phyloP scores from a whole-genome alignment of 768 basidiomycete genomes.

The Glaciozyma martinii region DNA sequence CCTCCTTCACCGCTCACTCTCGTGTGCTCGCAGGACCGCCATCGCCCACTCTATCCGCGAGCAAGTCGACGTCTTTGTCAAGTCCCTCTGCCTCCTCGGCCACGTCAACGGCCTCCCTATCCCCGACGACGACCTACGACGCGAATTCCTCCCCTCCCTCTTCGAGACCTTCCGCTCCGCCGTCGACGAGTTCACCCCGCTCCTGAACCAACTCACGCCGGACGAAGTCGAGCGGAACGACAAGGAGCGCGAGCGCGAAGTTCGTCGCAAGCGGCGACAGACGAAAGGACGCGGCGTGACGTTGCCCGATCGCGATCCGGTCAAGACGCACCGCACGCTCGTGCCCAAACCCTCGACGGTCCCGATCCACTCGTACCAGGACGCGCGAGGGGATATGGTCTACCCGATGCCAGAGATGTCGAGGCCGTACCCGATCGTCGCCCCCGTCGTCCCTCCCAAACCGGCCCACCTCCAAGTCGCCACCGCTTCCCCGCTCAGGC shows the following conservation, averaged over 20 bases:
- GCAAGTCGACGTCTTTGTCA: conserved; percentile 83
- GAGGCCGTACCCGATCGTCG: conserved; percentile 34
- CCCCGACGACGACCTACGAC: conserved; percentile 81
- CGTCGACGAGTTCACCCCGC: conserved; percentile 75
- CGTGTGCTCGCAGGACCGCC: conserved; percentile 58
- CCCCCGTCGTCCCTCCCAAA: conserved; percentile 16
- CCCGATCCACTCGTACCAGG: conserved; percentile 39
- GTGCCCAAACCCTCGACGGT: conserved; percentile 55
- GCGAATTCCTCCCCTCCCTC: conserved; percentile 78
- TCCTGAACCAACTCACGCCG: conserved; percentile 79
- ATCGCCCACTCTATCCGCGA: conserved; percentile 93
- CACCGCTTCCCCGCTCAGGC: conserved; percentile 44
- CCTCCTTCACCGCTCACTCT: not conserved
- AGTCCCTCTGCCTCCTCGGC: conserved; percentile 80
- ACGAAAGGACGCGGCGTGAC: conserved; percentile 71
- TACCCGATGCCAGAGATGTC: conserved; percentile 34
- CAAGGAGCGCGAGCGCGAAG: conserved; percentile 87
- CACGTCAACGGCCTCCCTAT: conserved; percentile 70
- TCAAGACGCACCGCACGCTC: conserved; percentile 79
- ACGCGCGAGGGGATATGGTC: conserved; percentile 24
- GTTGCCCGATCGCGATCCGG: conserved; percentile 84
- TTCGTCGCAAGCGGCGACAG: conserved; percentile 66
- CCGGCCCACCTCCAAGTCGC: conserved; percentile 47
- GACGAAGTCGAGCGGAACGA: conserved; percentile 82
- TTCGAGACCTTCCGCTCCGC: conserved; percentile 59